Evolutionary conservation across 345 rosid genomes (phyloP).

Genomic region (Lumnitzera racemosa): DNA sequence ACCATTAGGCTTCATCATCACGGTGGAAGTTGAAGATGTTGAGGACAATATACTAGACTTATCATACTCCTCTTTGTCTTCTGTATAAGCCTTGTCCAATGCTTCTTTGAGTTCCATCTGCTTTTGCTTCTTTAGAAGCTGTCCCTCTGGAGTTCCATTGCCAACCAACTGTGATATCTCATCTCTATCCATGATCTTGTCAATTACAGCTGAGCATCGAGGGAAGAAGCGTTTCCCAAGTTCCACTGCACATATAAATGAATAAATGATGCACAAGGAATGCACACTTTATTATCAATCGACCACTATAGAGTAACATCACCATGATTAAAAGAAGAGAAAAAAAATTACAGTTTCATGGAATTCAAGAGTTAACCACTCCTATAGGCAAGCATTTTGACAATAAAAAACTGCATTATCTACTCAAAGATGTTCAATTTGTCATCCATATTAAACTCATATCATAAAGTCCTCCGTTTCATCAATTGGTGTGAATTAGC

Average conservation of each 20-base stretch:
- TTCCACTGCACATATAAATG: slow-evolving; percentile 40
- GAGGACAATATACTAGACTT: slow-evolving; percentile 40
- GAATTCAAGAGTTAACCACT: too few species aligned
- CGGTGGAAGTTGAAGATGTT: slow-evolving; percentile 30
- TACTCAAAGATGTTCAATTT: too few species aligned
- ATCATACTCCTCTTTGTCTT: slow-evolving; percentile 51
- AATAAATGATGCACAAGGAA: background rate
- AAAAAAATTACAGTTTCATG: background rate
- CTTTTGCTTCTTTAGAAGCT: slow-evolving; percentile 39
- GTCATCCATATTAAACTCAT: background rate
- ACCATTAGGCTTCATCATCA: slow-evolving; percentile 15
- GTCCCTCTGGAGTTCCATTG: slow-evolving; percentile 47
- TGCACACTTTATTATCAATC: background rate
- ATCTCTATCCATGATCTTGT: slow-evolving; percentile 63
- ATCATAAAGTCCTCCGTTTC: background rate
- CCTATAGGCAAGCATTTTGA: too few species aligned
- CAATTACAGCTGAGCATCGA: slow-evolving; percentile 59
- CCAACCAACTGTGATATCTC: slow-evolving; percentile 49
- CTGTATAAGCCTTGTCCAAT: slow-evolving; percentile 47
- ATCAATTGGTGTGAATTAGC: background rate
- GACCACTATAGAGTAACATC: background rate
- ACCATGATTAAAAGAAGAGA: background rate
- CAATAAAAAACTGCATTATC: too few species aligned
- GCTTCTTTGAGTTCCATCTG: slow-evolving; percentile 54
- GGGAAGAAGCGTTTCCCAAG: slow-evolving; percentile 75